Base-by-base conservation (phyloP, 352 stramenopile genomes). In the Phytophthora colocasiae region DNA sequence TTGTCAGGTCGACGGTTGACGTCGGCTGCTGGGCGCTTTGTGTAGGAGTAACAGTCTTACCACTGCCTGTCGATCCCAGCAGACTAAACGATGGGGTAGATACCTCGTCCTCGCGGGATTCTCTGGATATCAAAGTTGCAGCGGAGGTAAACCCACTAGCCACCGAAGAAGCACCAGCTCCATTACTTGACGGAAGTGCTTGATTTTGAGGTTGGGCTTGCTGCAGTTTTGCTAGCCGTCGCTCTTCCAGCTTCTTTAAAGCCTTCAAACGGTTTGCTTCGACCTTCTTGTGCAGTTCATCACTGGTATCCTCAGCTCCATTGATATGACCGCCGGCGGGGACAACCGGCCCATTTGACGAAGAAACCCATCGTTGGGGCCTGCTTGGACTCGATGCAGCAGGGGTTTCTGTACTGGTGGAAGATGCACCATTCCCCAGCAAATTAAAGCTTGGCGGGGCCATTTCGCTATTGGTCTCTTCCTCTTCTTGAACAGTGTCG, bases 251-350 rank as follows among this genome's bases (percentile, higher is more conserved):
- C 43, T 89, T 85, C 24, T 81, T 72, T 6, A 92, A 52, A 10
- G 85, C 83, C 19, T 82, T 81, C 12, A 81, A 58, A 7, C 84
- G 75, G 46, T 95, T 92, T 32, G 74, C 72, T 77, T 93, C 84
- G 24, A 92, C 87, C n/a, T 83, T 86, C 40, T 78, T 73, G 7
- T 67, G 75, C 3, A 85, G 36, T 39, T 69, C 66, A 15, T 56
- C 44, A 26, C n/a, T 32, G 22, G 22, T n/a, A 44, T 58, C 41
- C 29, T 64, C 15, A 39, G 38, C 19, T 45, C 53, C 9, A 17
- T 32, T 8, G 22, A 22, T 17, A 27, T n/a, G 14, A 14, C 31
- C 31, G 22, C 1, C 7, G 39, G 22, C 24, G 45, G 49, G 11
- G 15, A 43, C 36, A 29, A 3, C 11, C 10, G 17, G 1, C 39